Evolutionary conservation across 2,329 filamentous ascomycete genomes (phyloP), one percentile per base, ranked within the genome.

Genomic region (Grosmannia huntii): DNA sequence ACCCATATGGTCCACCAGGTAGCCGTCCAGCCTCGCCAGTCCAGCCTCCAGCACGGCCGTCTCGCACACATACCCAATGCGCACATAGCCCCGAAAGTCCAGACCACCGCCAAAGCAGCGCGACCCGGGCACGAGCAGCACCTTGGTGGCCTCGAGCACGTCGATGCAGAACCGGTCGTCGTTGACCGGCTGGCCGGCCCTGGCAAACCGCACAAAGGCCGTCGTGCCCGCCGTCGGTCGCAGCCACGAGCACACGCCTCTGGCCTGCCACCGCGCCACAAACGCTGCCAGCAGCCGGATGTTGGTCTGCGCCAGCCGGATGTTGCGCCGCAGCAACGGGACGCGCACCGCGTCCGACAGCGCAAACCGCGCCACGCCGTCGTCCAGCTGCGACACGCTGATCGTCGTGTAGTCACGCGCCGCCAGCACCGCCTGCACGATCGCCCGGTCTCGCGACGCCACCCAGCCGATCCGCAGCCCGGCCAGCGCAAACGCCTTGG

Each of bases 391-490:
- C n/a, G 87, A 88, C 0, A 95, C 89, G 46, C 86, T 87, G 65
- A 95, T 95, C 28, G 87, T 90, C 4, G 89, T 95, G 73, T 94
- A 95, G 69, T 94, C 86, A 48, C 89, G 77, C 1, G 84, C 84
- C 16, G 74, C 71, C 12, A 85, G 82, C 61, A 87, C 76, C 16
- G 77, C 74, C 55, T 84, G 78, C 57, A 92, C 78, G 58, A 95
- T 76, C 0, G 73, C 71, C 5, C 68, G 67, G 68, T 83, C 81
- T 28, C 82, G 81, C 16, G 84, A 86, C 4, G 87, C 88, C 59
- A 92, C 77, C 90, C 90, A 96, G 36, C 90, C 90, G 1, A 91
- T 71, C 0, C 90, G 83, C 61, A 95, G 84, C 2, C 90, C 90
- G 0, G 90, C 89, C 5, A 96, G 73, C 2, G 87, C 83, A 71